phyloP scores from a whole-genome alignment of 176 grass and related monocot species.

The Phyllostachys edulis region DNA sequence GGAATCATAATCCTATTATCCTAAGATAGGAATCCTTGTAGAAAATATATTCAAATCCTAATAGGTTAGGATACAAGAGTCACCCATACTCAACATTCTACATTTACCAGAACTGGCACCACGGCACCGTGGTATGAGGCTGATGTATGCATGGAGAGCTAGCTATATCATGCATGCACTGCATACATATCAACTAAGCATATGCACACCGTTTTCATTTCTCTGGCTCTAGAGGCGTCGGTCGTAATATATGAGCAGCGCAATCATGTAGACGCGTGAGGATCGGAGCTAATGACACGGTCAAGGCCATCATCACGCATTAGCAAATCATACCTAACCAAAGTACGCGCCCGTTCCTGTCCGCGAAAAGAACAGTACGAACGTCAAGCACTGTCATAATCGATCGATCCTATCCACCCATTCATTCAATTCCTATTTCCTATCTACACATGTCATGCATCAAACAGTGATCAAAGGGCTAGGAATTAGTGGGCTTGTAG shows the following conservation, averaged over 20 bases:
- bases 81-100: too few species aligned
- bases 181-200: neutral
- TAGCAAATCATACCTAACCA: neutral
- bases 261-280: neutral
- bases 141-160: neutral
- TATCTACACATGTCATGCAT: neutral
- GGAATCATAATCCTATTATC: too few species aligned
- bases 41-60: too few species aligned
- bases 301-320: neutral
- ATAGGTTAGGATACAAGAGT: too few species aligned
- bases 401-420: neutral
- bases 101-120: neutral
- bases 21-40: too few species aligned
- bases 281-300: neutral
- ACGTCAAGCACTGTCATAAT: neutral
- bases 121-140: neutral
- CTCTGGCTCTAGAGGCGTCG: neutral
- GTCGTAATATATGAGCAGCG: neutral
- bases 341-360: slow-evolving; percentile 11
- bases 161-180: neutral
- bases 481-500: neutral
- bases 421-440: neutral
- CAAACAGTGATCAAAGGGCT: neutral
- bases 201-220: neutral
- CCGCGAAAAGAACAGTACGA: slow-evolving; percentile 23